Evolutionary conservation across 352 stramenopile species (phyloP).

Genomic region (Pythium insidiosum): DNA sequence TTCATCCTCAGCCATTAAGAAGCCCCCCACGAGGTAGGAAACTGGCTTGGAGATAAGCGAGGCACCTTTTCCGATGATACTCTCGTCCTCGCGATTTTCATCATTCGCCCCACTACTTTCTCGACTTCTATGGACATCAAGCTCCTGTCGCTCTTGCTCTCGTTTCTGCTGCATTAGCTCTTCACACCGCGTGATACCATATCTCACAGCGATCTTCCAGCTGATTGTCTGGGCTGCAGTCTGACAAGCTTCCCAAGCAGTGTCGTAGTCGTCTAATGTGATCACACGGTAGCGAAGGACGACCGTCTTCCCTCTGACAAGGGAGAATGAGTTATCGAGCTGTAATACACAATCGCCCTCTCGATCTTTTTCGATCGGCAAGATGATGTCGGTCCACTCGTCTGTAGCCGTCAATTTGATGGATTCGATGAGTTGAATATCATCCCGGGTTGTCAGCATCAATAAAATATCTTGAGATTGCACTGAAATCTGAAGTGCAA

Average conservation of each 20-base stretch:
- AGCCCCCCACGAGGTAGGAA: constrained; percentile 51
- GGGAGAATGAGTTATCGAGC: constrained; percentile 64
- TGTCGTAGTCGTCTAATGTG: constrained; percentile 19
- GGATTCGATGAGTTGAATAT: constrained; percentile 25
- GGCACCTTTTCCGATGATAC: constrained; percentile 34
- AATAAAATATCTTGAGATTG: constrained; percentile 1
- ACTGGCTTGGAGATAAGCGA: constrained; percentile 55
- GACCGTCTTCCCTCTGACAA: constrained; percentile 56
- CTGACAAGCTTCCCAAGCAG: constrained; percentile 48
- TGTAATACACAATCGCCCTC: constrained; percentile 17
- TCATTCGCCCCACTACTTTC: constrained; percentile 15
- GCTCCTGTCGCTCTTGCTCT: constrained; percentile 34
- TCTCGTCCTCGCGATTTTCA: constrained; percentile 15
- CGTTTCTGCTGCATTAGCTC: constrained; percentile 32
- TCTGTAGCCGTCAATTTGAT: constrained; percentile 32
- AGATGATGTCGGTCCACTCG: constrained; percentile 39
- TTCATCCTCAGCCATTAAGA: constrained; percentile 33
- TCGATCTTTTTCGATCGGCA: constrained; percentile 19
- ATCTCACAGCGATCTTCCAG: constrained; percentile 48
- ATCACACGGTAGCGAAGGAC: constrained; percentile 24
- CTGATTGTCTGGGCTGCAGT: constrained; percentile 66
- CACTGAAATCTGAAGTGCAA: constrained; percentile 11
- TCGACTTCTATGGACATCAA: constrained; percentile 30
- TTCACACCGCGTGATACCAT: constrained; percentile 27
- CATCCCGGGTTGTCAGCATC: constrained; percentile 9